These are phyloP conservation scores for Leccinum griseonigrum DNA, from an alignment of 1,284 basidiomycete species.

Conservation along the genomic window DNA sequence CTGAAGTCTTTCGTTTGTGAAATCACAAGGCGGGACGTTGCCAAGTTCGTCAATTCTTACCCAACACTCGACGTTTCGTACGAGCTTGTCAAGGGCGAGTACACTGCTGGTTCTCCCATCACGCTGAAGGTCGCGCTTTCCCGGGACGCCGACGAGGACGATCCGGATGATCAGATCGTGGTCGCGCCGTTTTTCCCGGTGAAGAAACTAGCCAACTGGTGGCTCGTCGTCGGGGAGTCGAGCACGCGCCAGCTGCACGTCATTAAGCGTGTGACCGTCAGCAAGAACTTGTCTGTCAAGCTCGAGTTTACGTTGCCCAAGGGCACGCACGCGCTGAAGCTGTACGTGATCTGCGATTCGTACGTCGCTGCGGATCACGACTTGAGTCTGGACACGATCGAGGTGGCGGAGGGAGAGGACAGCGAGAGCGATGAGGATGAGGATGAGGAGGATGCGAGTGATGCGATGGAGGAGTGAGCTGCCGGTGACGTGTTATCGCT, in stretches of 20 bases:
- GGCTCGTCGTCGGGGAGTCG: slow-evolving; percentile 90
- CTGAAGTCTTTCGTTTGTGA: slow-evolving; percentile 13
- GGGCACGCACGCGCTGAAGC: slow-evolving; percentile 78
- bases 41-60: slow-evolving; percentile 94
- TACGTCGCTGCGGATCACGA: slow-evolving; percentile 90
- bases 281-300: slow-evolving; percentile 73
- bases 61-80: background rate
- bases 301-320: slow-evolving; percentile 88
- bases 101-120: slow-evolving; percentile 84
- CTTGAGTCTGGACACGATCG: slow-evolving; percentile 74
- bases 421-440: slow-evolving; percentile 75
- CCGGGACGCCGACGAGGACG: slow-evolving; percentile 84
- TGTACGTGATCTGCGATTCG: slow-evolving; percentile 89
- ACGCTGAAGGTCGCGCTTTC: slow-evolving; percentile 79
- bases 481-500: background rate
- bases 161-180: slow-evolving; percentile 78
- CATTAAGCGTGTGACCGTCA: slow-evolving; percentile 64
- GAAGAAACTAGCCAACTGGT: slow-evolving; percentile 94
- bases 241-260: slow-evolving; percentile 76
- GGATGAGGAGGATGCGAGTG: slow-evolving; percentile 45
- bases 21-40: slow-evolving; percentile 72
- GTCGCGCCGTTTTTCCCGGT: slow-evolving; percentile 90
- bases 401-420: slow-evolving; percentile 85
- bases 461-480: slow-evolving; percentile 41
- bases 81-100: slow-evolving; percentile 56